phyloP scores from a whole-genome alignment of 2,329 filamentous ascomycete genomes.

The Cryphonectria radicalis region DNA sequence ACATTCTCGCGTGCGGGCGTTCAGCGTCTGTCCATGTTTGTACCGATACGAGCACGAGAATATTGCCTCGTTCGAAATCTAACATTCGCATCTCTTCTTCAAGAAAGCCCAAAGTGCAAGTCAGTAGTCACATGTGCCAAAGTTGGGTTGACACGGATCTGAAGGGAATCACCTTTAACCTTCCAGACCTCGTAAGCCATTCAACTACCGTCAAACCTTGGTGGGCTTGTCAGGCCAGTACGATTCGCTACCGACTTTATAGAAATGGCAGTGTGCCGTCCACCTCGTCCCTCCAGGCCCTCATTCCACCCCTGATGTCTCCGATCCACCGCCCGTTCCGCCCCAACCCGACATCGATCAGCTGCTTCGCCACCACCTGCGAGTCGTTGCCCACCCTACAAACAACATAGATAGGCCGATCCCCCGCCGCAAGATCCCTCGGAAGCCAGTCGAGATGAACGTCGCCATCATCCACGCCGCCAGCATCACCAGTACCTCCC shows the following conservation, averaged over 20 bases:
- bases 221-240: not conserved
- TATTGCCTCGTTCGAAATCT: conserved; percentile 13
- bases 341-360: conserved; percentile 65
- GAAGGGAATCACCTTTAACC: not conserved
- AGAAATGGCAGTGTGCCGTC: conserved; percentile 62
- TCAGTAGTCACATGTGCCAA: not conserved
- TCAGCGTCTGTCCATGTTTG: conserved; percentile 36
- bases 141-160: not conserved
- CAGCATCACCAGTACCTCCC: not conserved
- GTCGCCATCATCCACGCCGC: not conserved
- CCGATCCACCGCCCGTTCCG: conserved; percentile 63
- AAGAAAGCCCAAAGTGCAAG: too few species aligned
- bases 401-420: conserved; percentile 69
- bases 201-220: not conserved
- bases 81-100: conserved; percentile 27
- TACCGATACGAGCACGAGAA: conserved; percentile 24
- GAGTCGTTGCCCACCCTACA: conserved; percentile 81
- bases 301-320: conserved; percentile 74
- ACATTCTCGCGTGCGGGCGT: conserved; percentile 33
- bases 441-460: conserved; percentile 23
- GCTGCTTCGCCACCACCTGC: conserved; percentile 67
- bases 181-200: not conserved
- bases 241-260: conserved; percentile 35
- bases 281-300: conserved; percentile 72
- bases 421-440: conserved; percentile 37